phyloP scores from a whole-genome alignment of 805 yeast genomes.

The Cephaloascus fragrans region DNA sequence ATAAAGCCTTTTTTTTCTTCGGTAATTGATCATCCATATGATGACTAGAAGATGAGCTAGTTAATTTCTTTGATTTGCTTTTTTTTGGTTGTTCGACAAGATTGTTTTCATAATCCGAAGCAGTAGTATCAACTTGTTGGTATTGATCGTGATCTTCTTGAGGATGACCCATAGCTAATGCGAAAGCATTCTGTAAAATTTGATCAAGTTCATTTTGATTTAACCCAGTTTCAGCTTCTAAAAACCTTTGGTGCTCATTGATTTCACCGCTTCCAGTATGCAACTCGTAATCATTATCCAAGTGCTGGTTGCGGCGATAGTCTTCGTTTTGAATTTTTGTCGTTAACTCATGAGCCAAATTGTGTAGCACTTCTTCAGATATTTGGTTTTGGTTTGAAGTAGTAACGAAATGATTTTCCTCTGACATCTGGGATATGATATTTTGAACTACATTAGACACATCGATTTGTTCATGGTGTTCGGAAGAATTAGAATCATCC shows the following conservation, averaged over 20 bases:
- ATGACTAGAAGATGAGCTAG: background rate
- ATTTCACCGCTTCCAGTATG: background rate
- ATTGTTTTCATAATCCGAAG: background rate
- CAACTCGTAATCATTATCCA: conserved; percentile 1
- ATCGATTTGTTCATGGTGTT: conserved; percentile 5
- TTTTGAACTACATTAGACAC: conserved; percentile 17
- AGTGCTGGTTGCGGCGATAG: conserved; percentile 8
- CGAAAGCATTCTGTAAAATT: conserved; percentile 68
- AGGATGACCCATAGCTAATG: conserved; percentile 66
- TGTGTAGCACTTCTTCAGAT: conserved; percentile 15
- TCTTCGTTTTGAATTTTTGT: conserved; percentile 23
- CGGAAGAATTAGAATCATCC: background rate
- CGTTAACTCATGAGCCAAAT: conserved; percentile 19
- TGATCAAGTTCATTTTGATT: conserved; percentile 53
- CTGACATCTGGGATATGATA: conserved; percentile 14
- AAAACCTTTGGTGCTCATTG: background rate
- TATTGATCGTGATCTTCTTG: background rate
- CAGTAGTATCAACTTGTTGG: background rate
- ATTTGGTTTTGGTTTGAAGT: conserved; percentile 3
- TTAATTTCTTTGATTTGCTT: background rate
- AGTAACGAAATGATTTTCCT: conserved; percentile 4
- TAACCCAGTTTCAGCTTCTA: conserved; percentile 30
- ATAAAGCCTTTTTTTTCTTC: conserved; percentile 19
- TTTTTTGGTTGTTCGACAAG: background rate
- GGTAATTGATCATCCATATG: background rate